These are phyloP conservation scores for Paramecium caudatum DNA, from an alignment of 73 alveolate genomes.

Conservation along the genomic window DNA sequence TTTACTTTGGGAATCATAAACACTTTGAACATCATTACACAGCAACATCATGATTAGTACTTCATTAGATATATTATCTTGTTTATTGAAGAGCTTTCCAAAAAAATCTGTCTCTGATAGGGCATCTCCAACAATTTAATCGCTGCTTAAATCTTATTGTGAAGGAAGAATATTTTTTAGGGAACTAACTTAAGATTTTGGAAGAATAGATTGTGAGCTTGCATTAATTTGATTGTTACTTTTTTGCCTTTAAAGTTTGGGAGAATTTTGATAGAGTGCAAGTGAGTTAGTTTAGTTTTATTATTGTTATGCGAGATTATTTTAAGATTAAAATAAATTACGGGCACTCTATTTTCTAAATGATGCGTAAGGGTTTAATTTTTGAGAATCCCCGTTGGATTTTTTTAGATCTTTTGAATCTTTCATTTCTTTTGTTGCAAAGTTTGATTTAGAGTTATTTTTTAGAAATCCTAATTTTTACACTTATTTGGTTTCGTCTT, in stretches of 20 bases:
- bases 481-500: background rate
- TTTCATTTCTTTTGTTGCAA: background rate
- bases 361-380: constrained; percentile 10
- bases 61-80: constrained; percentile 11
- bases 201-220: background rate
- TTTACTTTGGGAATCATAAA: background rate
- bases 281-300: background rate
- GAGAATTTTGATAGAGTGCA: background rate
- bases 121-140: constrained; percentile 14
- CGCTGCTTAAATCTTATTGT: background rate
- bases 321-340: background rate
- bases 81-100: background rate
- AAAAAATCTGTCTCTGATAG: constrained; percentile 11
- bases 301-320: background rate
- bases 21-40: constrained; percentile 15
- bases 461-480: background rate
- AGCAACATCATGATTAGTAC: background rate
- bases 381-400: background rate
- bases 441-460: background rate
- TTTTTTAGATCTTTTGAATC: background rate
- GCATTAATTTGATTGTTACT: background rate
- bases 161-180: background rate
- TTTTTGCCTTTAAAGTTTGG: background rate
- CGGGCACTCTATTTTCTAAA: constrained; percentile 23
- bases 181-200: background rate